Evolutionary conservation across 164 flowering plant species (phyloP), one percentile per base, ranked within the genome.

Genomic region (Magnolia officinalis): DNA sequence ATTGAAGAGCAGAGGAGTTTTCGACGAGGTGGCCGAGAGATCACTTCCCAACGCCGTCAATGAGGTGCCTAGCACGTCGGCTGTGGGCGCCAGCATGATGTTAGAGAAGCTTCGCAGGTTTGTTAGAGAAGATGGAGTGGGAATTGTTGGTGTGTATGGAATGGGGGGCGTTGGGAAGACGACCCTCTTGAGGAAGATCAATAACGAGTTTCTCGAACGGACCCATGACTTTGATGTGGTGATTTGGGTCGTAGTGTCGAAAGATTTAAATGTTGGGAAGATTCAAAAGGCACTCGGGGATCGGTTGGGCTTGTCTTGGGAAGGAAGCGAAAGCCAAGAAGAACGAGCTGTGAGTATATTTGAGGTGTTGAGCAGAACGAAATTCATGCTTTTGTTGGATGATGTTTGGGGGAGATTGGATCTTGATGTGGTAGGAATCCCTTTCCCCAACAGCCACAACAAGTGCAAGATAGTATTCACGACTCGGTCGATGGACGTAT

Each of bases 101-200:
- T 29, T 59, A 4, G 24, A 75, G 50, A 67, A 49, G 70, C n/a
- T 70, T 45, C 18, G 10, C 50, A 10, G 74, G 13, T 49, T 55
- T 21, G 8, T 69, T 10, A 26, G 4, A 26, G 72, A 75, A n/a
- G 78, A 67, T 14, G 63, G 52, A 1, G 50, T 67, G 24, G 50
- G 49, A 14, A 75, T 67, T 16, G 69, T 75, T 69, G 72, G 78
- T 6, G 31, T 75, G 19, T 67, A 66, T 75, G 77, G 77, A 4
- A 65, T 75, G 77, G 71, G 77, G n/a, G 77, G 77, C 1, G 72
- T 55, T 9, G 78, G 78, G n/a, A 75, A 75, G 65, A 75, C 78
- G 2, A 75, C 78, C 10, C 72, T 75, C 20, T 3, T 75, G 64
- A 55, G 2, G 16, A 16, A 55, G 23, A 18, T 75, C 49, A 67